phyloP scores from a whole-genome alignment of 2,329 filamentous ascomycete species.

The Teratosphaeria zuluensis region DNA sequence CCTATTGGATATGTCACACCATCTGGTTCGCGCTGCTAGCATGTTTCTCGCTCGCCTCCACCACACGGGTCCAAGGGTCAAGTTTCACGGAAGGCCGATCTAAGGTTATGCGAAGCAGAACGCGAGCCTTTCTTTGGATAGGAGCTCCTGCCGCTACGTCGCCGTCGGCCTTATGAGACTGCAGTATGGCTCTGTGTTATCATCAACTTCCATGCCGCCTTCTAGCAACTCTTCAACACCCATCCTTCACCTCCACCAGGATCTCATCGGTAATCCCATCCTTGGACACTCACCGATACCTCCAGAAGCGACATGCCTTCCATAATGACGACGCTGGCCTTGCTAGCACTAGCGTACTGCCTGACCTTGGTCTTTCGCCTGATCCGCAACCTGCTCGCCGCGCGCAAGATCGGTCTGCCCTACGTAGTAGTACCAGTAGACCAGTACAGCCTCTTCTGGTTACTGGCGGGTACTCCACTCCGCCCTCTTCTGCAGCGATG shows the following conservation, averaged over 20 bases:
- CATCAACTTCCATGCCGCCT: background rate
- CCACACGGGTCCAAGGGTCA: background rate
- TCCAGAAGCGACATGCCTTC: constrained; percentile 14
- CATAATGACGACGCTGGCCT: constrained; percentile 6
- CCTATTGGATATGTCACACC: no score
- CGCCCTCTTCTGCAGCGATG: constrained; percentile 11
- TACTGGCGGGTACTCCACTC: constrained; percentile 13
- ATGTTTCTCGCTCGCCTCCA: background rate
- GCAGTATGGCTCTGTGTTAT: no score
- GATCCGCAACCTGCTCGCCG: constrained; percentile 14
- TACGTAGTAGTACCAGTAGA: constrained; percentile 19
- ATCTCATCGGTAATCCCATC: background rate
- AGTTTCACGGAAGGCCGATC: background rate
- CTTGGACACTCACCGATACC: background rate
- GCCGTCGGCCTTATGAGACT: background rate
- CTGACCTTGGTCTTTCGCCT: constrained; percentile 14
- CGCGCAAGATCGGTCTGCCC: constrained; percentile 16
- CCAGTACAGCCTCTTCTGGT: constrained; percentile 19
- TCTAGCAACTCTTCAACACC: background rate
- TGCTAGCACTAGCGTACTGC: constrained; percentile 10
- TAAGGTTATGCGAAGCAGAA: background rate
- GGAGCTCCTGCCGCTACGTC: background rate
- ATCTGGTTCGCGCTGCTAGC: no score
- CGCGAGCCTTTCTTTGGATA: background rate
- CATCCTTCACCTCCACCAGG: background rate